Evolutionary conservation across 495 filamentous ascomycete genomes (phyloP).

Genomic region (Viridothelium virens): DNA sequence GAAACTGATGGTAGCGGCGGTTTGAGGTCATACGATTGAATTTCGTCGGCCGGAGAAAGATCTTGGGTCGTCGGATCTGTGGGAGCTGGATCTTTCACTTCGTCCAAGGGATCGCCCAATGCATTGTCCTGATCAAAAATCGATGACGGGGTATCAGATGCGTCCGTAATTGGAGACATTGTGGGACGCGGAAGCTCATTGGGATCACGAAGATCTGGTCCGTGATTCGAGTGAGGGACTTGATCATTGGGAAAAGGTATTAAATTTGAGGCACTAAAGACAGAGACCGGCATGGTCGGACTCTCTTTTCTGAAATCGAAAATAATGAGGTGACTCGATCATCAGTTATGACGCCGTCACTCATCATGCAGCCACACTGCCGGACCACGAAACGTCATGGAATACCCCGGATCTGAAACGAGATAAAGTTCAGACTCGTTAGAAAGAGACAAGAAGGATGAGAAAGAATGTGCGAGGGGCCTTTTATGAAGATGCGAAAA

Average conservation of each 20-base stretch:
- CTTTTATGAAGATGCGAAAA: not conserved
- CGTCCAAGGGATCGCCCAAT: slow-evolving; percentile 13
- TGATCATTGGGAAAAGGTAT: slow-evolving; percentile 3
- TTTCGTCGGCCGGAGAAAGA: slow-evolving; percentile 20
- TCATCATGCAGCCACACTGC: not conserved
- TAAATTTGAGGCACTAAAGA: slow-evolving; percentile 4
- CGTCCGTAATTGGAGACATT: slow-evolving; percentile 17
- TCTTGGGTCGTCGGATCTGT: slow-evolving; percentile 22
- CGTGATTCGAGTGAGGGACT: not conserved
- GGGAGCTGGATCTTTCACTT: slow-evolving; percentile 8
- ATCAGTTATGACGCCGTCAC: not conserved
- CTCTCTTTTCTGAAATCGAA: not conserved
- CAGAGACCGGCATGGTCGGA: not conserved
- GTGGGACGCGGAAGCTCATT: slow-evolving; percentile 3
- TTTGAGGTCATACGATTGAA: slow-evolving; percentile 31
- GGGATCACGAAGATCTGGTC: not conserved
- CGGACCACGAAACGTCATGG: not conserved
- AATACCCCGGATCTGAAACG: not conserved
- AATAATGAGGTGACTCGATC: not conserved
- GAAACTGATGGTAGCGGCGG: slow-evolving; percentile 30
- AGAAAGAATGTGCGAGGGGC: not conserved
- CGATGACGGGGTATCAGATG: slow-evolving; percentile 19
- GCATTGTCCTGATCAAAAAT: slow-evolving; percentile 20
- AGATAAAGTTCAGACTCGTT: not conserved
- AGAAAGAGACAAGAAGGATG: not conserved